Conservation (phyloP, 2,329 filamentous ascomycete genomes). For the Ascocoryne sarcoides region DNA sequence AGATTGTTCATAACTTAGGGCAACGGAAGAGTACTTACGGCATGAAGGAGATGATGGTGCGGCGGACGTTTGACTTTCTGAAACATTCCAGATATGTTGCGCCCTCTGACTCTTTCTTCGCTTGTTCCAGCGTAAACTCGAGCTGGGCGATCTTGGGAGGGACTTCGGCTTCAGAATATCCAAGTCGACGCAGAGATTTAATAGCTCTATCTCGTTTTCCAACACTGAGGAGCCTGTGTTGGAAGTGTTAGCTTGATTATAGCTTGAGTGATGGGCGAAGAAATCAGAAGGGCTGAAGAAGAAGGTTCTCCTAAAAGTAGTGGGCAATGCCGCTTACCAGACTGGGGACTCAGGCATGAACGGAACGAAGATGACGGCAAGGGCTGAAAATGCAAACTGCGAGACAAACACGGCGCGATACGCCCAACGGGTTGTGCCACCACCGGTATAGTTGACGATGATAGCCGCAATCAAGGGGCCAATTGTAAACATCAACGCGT, state of each 20-base stretch:
- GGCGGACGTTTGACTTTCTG: conserved; percentile 13
- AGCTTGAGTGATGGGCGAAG: conserved; percentile 25
- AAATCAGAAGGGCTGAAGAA: conserved; percentile 4
- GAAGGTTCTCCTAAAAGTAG: too few species aligned
- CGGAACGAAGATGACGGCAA: conserved; percentile 26
- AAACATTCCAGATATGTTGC: conserved; percentile 16
- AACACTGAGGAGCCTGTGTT: conserved; percentile 32
- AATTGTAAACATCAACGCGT: conserved; percentile 27
- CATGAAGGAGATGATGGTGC: conserved; percentile 14
- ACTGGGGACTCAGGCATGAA: conserved; percentile 32
- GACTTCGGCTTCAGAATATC: conserved; percentile 20
- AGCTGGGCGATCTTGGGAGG: conserved; percentile 16
- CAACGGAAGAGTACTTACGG: too few species aligned
- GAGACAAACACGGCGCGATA: conserved; percentile 29
- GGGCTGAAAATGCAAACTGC: conserved; percentile 29
- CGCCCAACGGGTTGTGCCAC: conserved; percentile 26
- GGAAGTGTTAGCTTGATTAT: too few species aligned
- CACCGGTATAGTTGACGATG: conserved; percentile 28
- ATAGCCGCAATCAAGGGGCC: conserved; percentile 28
- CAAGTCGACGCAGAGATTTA: conserved; percentile 16
- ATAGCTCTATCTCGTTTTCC: conserved; percentile 37
- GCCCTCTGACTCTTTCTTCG: conserved; percentile 23
- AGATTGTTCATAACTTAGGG: too few species aligned
- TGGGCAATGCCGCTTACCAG: too few species aligned
- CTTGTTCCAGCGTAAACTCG: conserved; percentile 20